Base-by-base conservation (phyloP, 1,284 basidiomycete genomes). In the Termitomyces sp. region DNA sequence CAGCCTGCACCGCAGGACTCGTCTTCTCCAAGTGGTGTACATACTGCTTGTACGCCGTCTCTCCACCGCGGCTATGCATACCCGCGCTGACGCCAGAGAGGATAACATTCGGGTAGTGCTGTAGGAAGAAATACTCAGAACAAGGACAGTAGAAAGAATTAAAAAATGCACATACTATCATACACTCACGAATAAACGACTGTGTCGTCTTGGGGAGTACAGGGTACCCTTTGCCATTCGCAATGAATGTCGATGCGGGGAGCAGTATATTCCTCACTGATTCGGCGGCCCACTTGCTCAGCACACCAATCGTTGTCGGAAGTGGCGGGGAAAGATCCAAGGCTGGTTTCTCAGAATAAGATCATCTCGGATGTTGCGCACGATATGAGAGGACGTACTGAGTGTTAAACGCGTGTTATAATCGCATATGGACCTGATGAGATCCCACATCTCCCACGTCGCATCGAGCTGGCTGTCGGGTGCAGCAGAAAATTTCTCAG, bases 401-500 rank as follows among this genome's bases (percentile, higher is more conserved):
- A 96, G 70, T 1, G 87, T 87, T 47, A 99, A 69, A 17, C 95
- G 81, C 5, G 85, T 79, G 68, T 88, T 88, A 70, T 95, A 96
- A 50, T 86, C 86, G 70, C 96, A 98, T 17, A 98, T 78, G 2
- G 86, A 86, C 55, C 94, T 80, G 56, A 99, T 91, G 45, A 87
- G 81, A 70, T 98, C 95, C 97, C 97, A 99, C 79, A 94, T 94
- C 69, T 99, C 95, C 95, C 96, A 99, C 1, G 90, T 92, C 5
- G 84, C 85, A 65, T 89, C 88, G 21, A 91, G 78, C 61, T 92
- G 88, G 6, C 77, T 77, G 59, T 80, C 81, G 50, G 76, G 70
- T 13, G 67, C 70, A 34, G 67, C 67, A 4, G 67, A 60, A 31
- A 67, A 64, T 39, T 63, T 57, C 21, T 65, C 60, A 26, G 62